phyloP scores from a whole-genome alignment of 2,329 filamentous ascomycete species.

The Cercospora berteroae region DNA sequence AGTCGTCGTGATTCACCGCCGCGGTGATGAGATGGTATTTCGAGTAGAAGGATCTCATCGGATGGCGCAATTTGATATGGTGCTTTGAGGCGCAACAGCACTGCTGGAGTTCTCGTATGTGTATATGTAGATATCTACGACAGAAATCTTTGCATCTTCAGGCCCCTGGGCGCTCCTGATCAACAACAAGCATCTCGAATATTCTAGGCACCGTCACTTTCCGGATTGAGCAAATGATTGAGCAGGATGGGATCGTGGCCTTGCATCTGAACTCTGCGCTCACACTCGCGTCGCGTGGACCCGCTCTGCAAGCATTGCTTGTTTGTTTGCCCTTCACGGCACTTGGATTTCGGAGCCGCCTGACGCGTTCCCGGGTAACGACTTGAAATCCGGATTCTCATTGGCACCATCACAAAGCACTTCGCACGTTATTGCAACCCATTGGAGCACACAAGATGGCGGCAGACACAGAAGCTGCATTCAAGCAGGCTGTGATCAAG shows the following conservation, averaged over 20 bases:
- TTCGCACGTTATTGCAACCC: background rate
- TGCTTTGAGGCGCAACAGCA: background rate
- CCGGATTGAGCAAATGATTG: background rate
- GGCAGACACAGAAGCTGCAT: background rate
- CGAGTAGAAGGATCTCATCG: background rate
- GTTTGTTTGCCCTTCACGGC: background rate
- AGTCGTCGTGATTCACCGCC: conserved; percentile 2
- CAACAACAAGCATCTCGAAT: background rate
- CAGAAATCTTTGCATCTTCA: background rate
- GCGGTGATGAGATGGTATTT: background rate
- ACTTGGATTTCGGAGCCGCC: background rate
- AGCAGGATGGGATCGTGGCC: background rate
- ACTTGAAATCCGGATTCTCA: background rate
- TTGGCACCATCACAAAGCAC: background rate
- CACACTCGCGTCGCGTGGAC: background rate
- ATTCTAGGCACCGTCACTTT: background rate
- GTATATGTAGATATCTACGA: conserved; percentile 5
- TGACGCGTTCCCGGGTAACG: background rate
- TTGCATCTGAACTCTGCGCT: background rate
- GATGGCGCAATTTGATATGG: background rate
- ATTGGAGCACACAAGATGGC: background rate
- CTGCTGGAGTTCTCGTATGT: background rate
- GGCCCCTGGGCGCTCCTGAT: background rate
- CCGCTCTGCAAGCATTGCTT: background rate
- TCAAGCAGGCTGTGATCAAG: background rate